These are phyloP conservation scores for Heterobasidion annosum DNA, from an alignment of 1,284 basidiomycete species.

Conservation along the genomic window DNA sequence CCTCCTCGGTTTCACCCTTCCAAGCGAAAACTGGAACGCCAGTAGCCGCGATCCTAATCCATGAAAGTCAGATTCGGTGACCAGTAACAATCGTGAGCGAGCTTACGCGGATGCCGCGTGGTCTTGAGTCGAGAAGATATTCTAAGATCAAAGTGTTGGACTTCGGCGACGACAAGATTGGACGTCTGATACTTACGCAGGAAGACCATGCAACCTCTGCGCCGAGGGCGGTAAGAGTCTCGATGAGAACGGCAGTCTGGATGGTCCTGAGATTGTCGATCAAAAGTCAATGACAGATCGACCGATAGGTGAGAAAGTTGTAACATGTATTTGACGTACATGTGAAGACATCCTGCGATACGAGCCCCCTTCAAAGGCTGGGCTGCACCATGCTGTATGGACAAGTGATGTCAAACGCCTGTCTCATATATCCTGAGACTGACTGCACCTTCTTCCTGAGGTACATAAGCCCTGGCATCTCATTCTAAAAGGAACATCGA, in stretches of 20 bases:
- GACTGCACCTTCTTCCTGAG: constrained; percentile 68
- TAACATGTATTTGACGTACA: constrained; percentile 38
- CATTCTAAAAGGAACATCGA: constrained; percentile 42
- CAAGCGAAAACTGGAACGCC: constrained; percentile 98
- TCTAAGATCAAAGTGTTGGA: constrained; percentile 35
- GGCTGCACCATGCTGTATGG: constrained; percentile 59
- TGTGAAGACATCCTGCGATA: constrained; percentile 96
- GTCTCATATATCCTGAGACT: background rate
- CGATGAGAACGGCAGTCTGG: constrained; percentile 94
- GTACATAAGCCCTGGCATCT: constrained; percentile 94
- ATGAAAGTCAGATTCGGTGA: background rate
- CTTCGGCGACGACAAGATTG: background rate
- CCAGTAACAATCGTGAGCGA: background rate
- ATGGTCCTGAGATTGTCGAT: constrained; percentile 56
- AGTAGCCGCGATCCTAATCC: constrained; percentile 79
- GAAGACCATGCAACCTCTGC: constrained; percentile 99
- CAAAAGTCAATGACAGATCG: background rate
- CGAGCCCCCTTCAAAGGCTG: constrained; percentile 94
- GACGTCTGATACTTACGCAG: constrained; percentile 51
- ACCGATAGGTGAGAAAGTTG: background rate
- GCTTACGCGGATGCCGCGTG: constrained; percentile 94
- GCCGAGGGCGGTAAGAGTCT: constrained; percentile 91
- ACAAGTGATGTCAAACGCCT: background rate
- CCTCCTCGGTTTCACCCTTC: constrained; percentile 99
- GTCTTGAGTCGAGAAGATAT: constrained; percentile 99